Conservation (phyloP, 1,284 basidiomycete species). For the Neolentinus lepideus region DNA sequence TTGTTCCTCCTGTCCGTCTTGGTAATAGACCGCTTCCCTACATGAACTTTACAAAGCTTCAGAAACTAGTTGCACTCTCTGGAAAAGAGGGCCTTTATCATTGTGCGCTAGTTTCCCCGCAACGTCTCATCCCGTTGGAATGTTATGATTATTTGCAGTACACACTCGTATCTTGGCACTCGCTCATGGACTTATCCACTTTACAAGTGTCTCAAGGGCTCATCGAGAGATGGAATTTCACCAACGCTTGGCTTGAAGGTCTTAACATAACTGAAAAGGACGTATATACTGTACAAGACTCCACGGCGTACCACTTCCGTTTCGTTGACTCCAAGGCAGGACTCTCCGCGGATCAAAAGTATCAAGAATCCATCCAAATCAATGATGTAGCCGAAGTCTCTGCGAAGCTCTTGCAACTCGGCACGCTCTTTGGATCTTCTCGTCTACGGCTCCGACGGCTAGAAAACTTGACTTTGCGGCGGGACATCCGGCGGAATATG, state of each 20-base stretch:
- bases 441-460: conserved; percentile 43
- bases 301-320: conserved; percentile 52
- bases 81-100: conserved; percentile 46
- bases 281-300: conserved; percentile 43
- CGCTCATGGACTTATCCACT: conserved; percentile 48
- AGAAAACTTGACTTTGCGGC: conserved; percentile 32
- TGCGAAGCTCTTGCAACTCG: conserved; percentile 48
- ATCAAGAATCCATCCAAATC: conserved; percentile 36
- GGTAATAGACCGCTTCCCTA: conserved; percentile 58
- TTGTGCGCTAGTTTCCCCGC: conserved; percentile 33
- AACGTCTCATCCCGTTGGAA: conserved; percentile 37
- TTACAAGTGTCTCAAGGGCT: conserved; percentile 31
- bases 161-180: conserved; percentile 60
- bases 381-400: conserved; percentile 28
- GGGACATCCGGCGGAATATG: conserved; percentile 44
- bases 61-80: conserved; percentile 36
- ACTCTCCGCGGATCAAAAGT: conserved; percentile 27
- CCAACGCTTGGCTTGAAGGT: conserved; percentile 20
- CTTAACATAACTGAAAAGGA: conserved; percentile 27
- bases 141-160: conserved; percentile 53
- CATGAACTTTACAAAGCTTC: conserved; percentile 50
- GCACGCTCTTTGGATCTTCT: conserved; percentile 64
- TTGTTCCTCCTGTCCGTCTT: conserved; percentile 65
- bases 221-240: conserved; percentile 36
- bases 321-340: conserved; percentile 45